A percentile compares a stretch with the other conserved stretches of the same genome.
phyloP scores from a whole-genome alignment of 805 yeast genomes.

The Lipomyces starkeyi region DNA sequence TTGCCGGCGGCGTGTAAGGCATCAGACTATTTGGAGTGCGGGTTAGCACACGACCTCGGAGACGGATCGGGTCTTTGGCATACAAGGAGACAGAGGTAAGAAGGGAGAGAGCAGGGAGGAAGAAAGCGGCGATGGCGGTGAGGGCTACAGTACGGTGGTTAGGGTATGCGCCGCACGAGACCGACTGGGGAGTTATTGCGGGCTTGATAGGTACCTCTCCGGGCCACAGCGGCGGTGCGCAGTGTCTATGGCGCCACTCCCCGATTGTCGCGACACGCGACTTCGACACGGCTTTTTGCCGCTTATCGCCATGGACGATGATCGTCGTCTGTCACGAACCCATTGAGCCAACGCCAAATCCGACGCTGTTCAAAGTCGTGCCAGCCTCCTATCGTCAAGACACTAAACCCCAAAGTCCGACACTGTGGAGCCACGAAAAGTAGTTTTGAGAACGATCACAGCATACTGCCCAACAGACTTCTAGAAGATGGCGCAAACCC shows the following conservation, averaged over 20 bases:
- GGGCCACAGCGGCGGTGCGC: slow-evolving; percentile 5
- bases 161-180: slow-evolving; percentile 7
- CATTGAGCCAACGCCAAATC: too few relatives aligned
- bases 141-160: neutral
- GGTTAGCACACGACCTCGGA: slow-evolving; percentile 14
- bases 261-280: neutral
- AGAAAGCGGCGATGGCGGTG: slow-evolving; percentile 4
- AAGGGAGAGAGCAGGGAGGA: neutral
- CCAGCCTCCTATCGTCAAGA: too few relatives aligned
- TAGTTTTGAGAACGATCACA: too few relatives aligned
- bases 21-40: slow-evolving; percentile 12
- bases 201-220: neutral
- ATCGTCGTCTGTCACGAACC: too few relatives aligned
- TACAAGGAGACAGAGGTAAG: neutral
- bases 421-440: too few relatives aligned
- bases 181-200: neutral
- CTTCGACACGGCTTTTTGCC: neutral
- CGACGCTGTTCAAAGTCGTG: too few relatives aligned
- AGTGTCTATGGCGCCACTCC: too few relatives aligned
- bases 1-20: slow-evolving; percentile 38
- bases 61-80: neutral
- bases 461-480: neutral
- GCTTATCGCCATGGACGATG: too few relatives aligned
- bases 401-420: too few relatives aligned
- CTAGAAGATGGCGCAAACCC: neutral